Conservation (phyloP, 2,329 filamentous ascomycete genomes). For the Fusarium equiseti region DNA sequence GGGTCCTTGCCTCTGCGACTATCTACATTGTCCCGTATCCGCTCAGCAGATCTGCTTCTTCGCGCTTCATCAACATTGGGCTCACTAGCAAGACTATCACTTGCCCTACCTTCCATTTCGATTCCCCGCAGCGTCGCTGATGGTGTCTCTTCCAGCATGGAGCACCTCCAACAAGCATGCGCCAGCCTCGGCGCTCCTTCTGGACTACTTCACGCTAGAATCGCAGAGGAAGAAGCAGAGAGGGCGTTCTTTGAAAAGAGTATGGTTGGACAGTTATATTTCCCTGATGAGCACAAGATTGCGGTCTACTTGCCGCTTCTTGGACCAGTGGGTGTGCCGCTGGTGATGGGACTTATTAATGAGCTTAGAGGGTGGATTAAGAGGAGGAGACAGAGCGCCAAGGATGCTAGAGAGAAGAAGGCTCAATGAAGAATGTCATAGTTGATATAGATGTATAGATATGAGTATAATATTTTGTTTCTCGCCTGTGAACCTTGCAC, state of each 20-base stretch:
- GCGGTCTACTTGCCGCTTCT: constrained; percentile 94
- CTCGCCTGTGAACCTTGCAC: background rate
- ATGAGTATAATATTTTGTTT: constrained; percentile 25
- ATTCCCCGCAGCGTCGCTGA: constrained; percentile 90
- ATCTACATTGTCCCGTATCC: constrained; percentile 85
- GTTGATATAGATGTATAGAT: constrained; percentile 29
- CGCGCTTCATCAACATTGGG: constrained; percentile 94
- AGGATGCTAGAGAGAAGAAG: constrained; percentile 56
- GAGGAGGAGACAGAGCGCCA: constrained; percentile 59
- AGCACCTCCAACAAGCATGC: constrained; percentile 82
- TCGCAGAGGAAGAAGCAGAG: constrained; percentile 90
- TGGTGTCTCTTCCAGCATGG: constrained; percentile 83
- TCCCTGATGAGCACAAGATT: constrained; percentile 97
- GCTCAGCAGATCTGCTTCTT: constrained; percentile 85
- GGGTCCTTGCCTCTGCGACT: constrained; percentile 88
- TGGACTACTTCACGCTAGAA: constrained; percentile 82
- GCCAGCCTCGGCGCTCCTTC: constrained; percentile 72
- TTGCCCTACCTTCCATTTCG: constrained; percentile 87
- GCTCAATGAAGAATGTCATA: constrained; percentile 43
- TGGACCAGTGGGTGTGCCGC: constrained; percentile 89
- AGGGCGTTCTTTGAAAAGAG: constrained; percentile 98
- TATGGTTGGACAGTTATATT: constrained; percentile 99
- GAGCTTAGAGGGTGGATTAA: constrained; percentile 76
- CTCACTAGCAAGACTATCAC: constrained; percentile 87
- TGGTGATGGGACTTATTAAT: constrained; percentile 85